These are phyloP conservation scores for Leishmania tropica DNA, from an alignment of 208 protist genomes.

Conservation along the genomic window DNA sequence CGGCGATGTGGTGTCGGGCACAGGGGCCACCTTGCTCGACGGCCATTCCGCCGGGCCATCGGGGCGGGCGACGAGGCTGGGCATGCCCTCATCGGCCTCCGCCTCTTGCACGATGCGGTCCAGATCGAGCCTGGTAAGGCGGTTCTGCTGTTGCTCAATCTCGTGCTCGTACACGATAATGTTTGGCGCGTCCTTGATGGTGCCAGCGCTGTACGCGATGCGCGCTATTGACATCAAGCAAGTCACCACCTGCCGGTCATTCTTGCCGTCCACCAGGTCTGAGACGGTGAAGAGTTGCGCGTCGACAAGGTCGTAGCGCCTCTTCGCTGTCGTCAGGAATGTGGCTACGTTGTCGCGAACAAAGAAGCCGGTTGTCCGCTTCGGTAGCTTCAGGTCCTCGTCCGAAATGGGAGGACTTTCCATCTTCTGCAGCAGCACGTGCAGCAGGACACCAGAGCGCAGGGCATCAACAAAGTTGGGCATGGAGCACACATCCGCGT, in stretches of 20 bases:
- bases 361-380: slow-evolving; percentile 66
- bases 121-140: slow-evolving; percentile 41
- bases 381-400: slow-evolving; percentile 52
- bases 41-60: not conserved
- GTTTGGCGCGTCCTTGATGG: slow-evolving; percentile 35
- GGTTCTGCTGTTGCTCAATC: slow-evolving; percentile 41
- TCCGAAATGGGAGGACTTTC: slow-evolving; percentile 51
- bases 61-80: not conserved
- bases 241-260: slow-evolving; percentile 77
- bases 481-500: slow-evolving; percentile 31
- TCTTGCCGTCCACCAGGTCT: slow-evolving; percentile 75
- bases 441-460: slow-evolving; percentile 64
- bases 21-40: not conserved
- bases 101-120: slow-evolving; percentile 39
- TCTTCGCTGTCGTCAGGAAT: slow-evolving; percentile 50
- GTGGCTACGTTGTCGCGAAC: slow-evolving; percentile 74
- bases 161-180: slow-evolving; percentile 70
- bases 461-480: slow-evolving; percentile 71
- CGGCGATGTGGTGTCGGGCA: not conserved
- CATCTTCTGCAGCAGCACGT: slow-evolving; percentile 74
- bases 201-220: slow-evolving; percentile 54
- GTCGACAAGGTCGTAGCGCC: slow-evolving; percentile 50
- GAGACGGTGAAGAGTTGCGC: slow-evolving; percentile 76
- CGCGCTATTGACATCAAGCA: slow-evolving; percentile 73
- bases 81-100: slow-evolving; percentile 13